Percentiles rank a stretch among this genome's conserved stretches.
phyloP scores from a whole-genome alignment of 2,329 filamentous ascomycete genomes.

The Colletotrichum somersetense region DNA sequence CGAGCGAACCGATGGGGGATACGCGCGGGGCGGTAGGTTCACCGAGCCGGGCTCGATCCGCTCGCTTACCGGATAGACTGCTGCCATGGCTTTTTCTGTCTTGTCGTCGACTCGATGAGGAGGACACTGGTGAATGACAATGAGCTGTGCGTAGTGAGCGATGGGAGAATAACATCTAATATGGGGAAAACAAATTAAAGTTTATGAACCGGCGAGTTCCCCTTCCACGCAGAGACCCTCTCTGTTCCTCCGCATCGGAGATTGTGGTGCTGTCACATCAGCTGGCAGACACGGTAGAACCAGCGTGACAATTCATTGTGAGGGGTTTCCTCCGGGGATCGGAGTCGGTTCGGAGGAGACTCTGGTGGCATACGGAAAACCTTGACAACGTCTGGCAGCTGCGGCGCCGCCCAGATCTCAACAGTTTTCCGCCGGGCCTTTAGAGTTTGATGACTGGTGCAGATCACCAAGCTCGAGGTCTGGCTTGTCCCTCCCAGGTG shows the following conservation, averaged over 20 bases:
- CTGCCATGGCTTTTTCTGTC: constrained; percentile 15
- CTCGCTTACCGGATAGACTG: constrained; percentile 18
- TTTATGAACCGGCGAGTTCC: constrained; percentile 16
- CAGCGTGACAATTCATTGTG: constrained; percentile 6
- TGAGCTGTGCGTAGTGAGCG: background rate
- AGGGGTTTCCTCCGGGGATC: constrained; percentile 32
- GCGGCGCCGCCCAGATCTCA: constrained; percentile 18
- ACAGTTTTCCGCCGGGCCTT: constrained; percentile 13
- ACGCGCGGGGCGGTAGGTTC: constrained; percentile 63
- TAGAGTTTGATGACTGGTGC: constrained; percentile 4
- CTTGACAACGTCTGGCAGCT: background rate
- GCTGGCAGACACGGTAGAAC: constrained; percentile 2
- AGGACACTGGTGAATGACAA: background rate
- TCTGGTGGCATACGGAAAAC: background rate
- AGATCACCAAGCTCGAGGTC: constrained; percentile 12
- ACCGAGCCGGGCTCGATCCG: constrained; percentile 61
- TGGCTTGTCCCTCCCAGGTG: constrained; percentile 19
- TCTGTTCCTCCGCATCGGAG: constrained; percentile 23
- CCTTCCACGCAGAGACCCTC: background rate
- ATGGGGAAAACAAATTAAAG: background rate
- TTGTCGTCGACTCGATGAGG: too few species aligned
- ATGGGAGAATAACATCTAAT: background rate
- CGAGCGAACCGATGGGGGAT: constrained; percentile 51
- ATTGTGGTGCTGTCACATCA: constrained; percentile 38
- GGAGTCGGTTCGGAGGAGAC: constrained; percentile 15